phyloP scores from a whole-genome alignment of 495 filamentous ascomycete species.

The Aspergillus diversus region DNA sequence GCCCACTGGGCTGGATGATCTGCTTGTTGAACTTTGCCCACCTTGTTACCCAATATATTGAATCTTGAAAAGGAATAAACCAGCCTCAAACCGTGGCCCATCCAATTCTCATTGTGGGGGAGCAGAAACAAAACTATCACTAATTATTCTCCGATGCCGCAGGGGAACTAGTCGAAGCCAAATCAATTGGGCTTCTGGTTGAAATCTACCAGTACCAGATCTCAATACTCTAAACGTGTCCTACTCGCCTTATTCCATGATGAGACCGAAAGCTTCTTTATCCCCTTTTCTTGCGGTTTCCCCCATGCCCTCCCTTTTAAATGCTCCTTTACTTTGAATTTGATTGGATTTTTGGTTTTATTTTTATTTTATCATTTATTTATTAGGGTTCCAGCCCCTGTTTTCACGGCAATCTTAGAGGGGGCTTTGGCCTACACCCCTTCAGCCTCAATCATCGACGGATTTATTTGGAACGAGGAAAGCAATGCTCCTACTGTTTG shows the following conservation, averaged over 20 bases:
- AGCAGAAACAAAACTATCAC: background rate
- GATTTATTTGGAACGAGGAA: background rate
- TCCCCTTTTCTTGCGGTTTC: background rate
- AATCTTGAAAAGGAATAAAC: conserved; percentile 6
- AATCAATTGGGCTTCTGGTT: background rate
- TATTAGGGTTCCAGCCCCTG: too few relatives aligned
- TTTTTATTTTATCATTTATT: too few relatives aligned
- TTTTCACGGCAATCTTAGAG: too few relatives aligned
- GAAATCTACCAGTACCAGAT: background rate
- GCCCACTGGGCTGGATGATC: background rate
- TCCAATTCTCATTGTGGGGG: background rate
- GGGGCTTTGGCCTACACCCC: background rate
- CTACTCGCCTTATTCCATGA: background rate
- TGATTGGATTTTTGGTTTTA: too few relatives aligned
- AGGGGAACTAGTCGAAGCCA: background rate
- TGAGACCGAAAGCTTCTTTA: background rate
- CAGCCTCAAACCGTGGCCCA: conserved; percentile 3
- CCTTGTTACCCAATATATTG: conserved; percentile 25
- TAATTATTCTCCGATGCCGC: conserved; percentile 6
- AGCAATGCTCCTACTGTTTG: background rate
- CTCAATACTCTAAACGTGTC: conserved; percentile 1
- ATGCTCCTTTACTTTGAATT: too few relatives aligned
- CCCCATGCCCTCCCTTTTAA: background rate
- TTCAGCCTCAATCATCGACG: background rate
- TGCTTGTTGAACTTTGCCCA: background rate